Evolutionary conservation across 352 stramenopile species (phyloP), one percentile per base, ranked within the genome.

Genomic region (Globisporangium carolinianum): DNA sequence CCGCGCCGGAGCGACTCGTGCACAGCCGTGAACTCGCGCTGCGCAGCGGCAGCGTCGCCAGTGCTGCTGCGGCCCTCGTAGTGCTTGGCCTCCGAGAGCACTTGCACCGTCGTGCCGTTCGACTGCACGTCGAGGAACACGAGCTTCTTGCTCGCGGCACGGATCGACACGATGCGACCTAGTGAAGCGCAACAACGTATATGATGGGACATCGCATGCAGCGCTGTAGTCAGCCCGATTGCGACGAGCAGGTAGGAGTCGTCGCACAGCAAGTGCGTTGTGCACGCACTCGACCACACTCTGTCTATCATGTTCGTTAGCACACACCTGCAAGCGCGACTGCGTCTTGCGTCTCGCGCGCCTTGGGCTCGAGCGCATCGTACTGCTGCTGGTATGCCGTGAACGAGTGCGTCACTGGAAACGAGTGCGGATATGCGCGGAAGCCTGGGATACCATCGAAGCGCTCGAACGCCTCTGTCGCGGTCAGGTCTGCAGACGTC

Each of bases 111-210:
- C 14, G 69, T 53, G 53, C 80, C 83, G 42, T 91, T 69, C 47
- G 73, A 86, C 53, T 83, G 71, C 32, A 93, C 52, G 63, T 93
- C 81, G 51, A 91, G 49, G 58, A 93, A 93, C 45, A 91, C 75
- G 37, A 93, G 72, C 53, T 93, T 91, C 70, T 91, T 91, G 67
- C 83, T 91, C 39, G 83, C 76, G 48, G 76, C 72, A 36, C 83
- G 80, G 59, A 91, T 93, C 12, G 81, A 81, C 53, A 88, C 73
- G 45, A 93, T 79, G 32, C 83, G 80, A 54, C 79, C 78, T 83
- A 45, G 37, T 35, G 42, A 60, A 49, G 24, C 17, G 24, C 24
- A 53, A 55, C 24, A 32, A 32, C 24, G 24, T 32, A 32, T 32
- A 3, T 32, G 24, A 32, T 32, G 24, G 24, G 24, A 32, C 58